Evolutionary conservation across 257 asterid genomes (phyloP), one percentile per base, ranked within the genome.

Genomic region (Solanum dulcamara): DNA sequence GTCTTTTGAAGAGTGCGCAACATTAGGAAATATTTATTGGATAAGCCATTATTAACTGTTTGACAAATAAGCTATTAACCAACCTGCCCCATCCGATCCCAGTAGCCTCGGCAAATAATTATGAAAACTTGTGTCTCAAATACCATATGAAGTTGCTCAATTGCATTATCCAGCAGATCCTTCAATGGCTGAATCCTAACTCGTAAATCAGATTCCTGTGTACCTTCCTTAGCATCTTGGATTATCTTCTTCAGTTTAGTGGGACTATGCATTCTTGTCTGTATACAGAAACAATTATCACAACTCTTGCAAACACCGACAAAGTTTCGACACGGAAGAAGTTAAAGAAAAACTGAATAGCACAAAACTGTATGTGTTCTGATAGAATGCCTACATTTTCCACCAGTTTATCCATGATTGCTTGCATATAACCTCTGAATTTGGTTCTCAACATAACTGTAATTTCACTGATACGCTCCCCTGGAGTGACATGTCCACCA

Each of bases 61-160:
- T 66, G 24, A 77, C n/a, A 26, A 26, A 15, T 10, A 46, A 46
- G 42, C 44, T 30, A 48, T 28, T 79, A 33, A 55, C 50, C 5
- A 40, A 96, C 98, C 98, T 96, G 99, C 80, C 98, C 98, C 94
- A 94, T 94, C 17, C 98, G 92, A 89, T 94, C 99, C 99, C 99
- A 96, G 87, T 92, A 92, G 59, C 96, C 95, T 84, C 98, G 91
- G 72, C 96, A 91, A 51, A 96, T 86, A 48, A 91, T 90, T 30
- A 96, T 89, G 85, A 96, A 95, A 30, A 96, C 97, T 75, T 91
- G 98, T 12, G 92, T 91, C 62, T 96, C 97, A 33, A 96, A 91
- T 26, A 91, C 90, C 8, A 80, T 37, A 46, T 95, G 96, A 83
- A 96, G 86, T 59, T 94, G 97, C 83, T 92, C 92, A 1, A 96